Conservation (phyloP, 257 asterid species). For the Oldenlandia corymbosa region DNA sequence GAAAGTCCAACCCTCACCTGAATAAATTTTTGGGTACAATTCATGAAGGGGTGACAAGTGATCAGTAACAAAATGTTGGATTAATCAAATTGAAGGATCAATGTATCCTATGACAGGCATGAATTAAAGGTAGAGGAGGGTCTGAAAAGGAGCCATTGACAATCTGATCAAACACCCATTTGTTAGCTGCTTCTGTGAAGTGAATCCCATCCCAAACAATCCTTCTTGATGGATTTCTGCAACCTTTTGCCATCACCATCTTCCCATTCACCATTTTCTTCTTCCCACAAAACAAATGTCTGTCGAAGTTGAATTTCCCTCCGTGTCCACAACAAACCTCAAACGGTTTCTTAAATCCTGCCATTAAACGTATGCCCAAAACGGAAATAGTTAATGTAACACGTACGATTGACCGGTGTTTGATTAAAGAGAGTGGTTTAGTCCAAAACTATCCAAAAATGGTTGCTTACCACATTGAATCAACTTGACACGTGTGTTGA, state of each 20-base stretch:
- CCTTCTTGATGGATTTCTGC: slow-evolving; percentile 43
- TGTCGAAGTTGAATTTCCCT: slow-evolving; percentile 61
- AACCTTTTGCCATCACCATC: slow-evolving; percentile 41
- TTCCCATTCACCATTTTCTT: slow-evolving; percentile 50
- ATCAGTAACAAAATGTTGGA: no score
- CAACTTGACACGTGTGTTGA: no score
- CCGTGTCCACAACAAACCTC: slow-evolving; percentile 74
- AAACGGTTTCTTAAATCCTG: slow-evolving; percentile 65
- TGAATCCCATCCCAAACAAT: slow-evolving; percentile 74
- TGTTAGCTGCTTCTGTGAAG: slow-evolving; percentile 69
- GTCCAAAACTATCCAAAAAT: no score
- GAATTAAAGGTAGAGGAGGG: slow-evolving; percentile 43
- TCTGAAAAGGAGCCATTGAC: slow-evolving; percentile 63
- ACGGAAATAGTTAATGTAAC: no score
- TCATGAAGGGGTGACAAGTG: no score
- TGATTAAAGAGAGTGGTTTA: no score
- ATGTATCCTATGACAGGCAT: slow-evolving; percentile 46
- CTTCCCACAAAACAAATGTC: slow-evolving; percentile 47
- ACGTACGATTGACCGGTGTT: no score
- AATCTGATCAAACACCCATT: slow-evolving; percentile 54
- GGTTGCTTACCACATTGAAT: no score
- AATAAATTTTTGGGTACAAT: no score
- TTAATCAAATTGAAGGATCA: no score
- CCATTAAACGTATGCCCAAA: no score
- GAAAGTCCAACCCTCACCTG: no score